Evolutionary conservation across 2,329 filamentous ascomycete genomes (phyloP).

Genomic region (Talaromyces amestolkiae): DNA sequence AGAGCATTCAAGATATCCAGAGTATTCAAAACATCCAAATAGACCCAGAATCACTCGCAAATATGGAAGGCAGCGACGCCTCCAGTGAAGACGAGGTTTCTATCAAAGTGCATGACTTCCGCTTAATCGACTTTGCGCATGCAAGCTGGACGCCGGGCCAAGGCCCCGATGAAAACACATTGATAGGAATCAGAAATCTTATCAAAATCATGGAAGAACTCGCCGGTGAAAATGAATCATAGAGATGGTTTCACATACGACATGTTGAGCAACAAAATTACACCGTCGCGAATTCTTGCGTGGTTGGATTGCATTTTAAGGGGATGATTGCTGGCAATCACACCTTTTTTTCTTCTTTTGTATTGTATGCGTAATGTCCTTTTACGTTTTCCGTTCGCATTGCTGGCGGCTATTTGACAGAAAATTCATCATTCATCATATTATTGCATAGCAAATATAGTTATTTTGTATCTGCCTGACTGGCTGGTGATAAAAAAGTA

Average conservation of each 20-base stretch:
- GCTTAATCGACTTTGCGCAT: conserved; percentile 96
- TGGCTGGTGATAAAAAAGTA: too few species aligned
- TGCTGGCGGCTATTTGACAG: not conserved
- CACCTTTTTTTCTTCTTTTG: not conserved
- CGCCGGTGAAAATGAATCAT: conserved; percentile 29
- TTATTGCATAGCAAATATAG: not conserved
- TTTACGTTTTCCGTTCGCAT: not conserved
- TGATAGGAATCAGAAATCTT: conserved; percentile 71
- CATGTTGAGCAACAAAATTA: not conserved
- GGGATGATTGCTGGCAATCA: conserved; percentile 16
- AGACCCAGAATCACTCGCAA: conserved; percentile 31
- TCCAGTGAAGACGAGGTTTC: conserved; percentile 55
- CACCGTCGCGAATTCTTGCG: not conserved
- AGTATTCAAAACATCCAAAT: conserved; percentile 30
- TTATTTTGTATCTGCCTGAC: too few species aligned
- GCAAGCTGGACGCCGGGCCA: conserved; percentile 77
- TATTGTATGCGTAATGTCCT: conserved; percentile 7
- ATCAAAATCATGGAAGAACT: conserved; percentile 69
- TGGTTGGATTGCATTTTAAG: not conserved
- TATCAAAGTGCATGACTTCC: conserved; percentile 72
- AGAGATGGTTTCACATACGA: not conserved
- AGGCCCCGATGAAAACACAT: conserved; percentile 80
- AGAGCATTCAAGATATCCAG: not conserved
- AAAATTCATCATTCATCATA: not conserved
- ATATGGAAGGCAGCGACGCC: conserved; percentile 51